Base-by-base conservation (phyloP, 2,329 filamentous ascomycete species). In the Botryosphaeria dothidea region DNA sequence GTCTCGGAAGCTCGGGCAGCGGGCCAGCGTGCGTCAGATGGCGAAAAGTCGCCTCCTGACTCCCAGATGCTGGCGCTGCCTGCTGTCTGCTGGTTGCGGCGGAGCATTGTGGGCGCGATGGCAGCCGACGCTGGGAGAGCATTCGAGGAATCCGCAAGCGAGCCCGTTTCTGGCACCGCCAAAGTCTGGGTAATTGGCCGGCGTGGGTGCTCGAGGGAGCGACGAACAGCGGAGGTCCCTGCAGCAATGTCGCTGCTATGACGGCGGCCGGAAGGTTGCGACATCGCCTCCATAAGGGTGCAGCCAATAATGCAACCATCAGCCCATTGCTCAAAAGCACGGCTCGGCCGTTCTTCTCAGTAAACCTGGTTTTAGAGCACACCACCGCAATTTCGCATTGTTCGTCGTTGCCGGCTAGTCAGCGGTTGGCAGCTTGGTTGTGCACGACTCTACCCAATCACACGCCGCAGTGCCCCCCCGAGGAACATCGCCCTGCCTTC, bases 401-500 rank as follows among this genome's bases (percentile, higher is more conserved):
- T 17, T 56, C 21, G 52, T 56, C 52, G 13, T 58, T 23, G 54
- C 54, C 4, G 54, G 54, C 54, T 45, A 29, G 54, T n/a, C 56
- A 36, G 56, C 56, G 11, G 56, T 34, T 34, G 51, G 34, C 51
- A 41, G 51, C 34, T 56, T 38, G 13, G 9, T 38, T 27, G 34
- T 21, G 8, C 27, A 9, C 23, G 2, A 25, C 7, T 21, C 34
- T 34, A 4, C 4, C 56, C 56, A 60, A 60, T 60, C 56, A 25
- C 56, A 21, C 9, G n/a, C 27, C 43, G 13, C 5, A 9, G n/a
- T 41, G 56, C 41, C 17, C 27, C 5, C 25, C 27, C 27, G n/a
- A 60, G 56, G 56, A 34, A 60, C 43, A 60, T 60, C 56, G 19
- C 56, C 56, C 56, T 60, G 56, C 56, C 56, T 60, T 60, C 41